phyloP scores from a whole-genome alignment of 2,329 filamentous ascomycete species.

The Pestalotiopsis sp. region DNA sequence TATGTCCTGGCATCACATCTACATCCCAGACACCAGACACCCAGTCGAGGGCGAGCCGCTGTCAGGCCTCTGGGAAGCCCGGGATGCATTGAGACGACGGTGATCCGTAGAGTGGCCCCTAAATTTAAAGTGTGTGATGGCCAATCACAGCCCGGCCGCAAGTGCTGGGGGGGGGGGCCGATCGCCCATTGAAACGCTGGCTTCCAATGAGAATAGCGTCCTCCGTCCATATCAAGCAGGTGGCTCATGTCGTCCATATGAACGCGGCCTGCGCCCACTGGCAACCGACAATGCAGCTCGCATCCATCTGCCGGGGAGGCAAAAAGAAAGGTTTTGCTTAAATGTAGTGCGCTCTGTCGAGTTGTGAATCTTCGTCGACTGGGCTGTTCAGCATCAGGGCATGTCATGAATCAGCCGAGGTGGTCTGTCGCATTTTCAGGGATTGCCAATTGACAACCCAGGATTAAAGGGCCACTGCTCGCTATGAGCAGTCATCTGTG shows the following conservation, averaged over 20 bases:
- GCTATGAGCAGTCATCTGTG: neutral
- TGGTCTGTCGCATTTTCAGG: neutral
- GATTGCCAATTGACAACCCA: neutral
- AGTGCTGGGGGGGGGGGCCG: conserved; percentile 8
- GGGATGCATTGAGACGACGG: conserved; percentile 20
- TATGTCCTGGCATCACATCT: neutral
- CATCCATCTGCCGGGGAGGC: neutral
- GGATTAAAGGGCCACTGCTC: neutral
- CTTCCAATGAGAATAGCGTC: neutral
- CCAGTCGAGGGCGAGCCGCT: neutral
- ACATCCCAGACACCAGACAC: neutral
- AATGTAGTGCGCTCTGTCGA: too few relatives aligned
- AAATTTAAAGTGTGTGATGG: conserved; percentile 21
- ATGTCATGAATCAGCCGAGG: neutral
- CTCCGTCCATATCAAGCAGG: conserved; percentile 4
- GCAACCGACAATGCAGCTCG: conserved; percentile 1
- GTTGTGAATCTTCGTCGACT: neutral
- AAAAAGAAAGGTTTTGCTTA: too few relatives aligned
- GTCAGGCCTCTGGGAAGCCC: conserved; percentile 20
- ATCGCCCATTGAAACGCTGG: conserved; percentile 19
- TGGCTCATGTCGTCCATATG: neutral
- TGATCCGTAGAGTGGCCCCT: conserved; percentile 23
- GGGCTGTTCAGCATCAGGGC: neutral
- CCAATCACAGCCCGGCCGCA: conserved; percentile 22
- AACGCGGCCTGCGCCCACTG: neutral